Evolutionary conservation across 768 basidiomycete species (phyloP).

Genomic region (Hericium coralloides): DNA sequence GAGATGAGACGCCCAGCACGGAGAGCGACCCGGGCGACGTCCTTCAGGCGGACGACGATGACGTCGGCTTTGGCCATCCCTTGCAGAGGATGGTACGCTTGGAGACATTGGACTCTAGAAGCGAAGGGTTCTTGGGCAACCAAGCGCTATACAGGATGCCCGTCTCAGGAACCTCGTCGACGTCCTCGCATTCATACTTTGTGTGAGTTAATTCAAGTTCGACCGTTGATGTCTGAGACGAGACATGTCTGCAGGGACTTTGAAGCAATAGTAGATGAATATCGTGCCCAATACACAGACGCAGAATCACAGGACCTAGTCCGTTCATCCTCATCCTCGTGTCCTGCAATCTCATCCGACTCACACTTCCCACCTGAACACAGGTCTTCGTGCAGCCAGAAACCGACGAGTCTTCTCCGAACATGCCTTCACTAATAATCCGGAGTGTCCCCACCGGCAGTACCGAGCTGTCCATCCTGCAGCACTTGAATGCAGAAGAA

Average conservation of each 20-base stretch:
- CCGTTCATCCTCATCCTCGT: background rate
- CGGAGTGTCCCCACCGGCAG: slow-evolving; percentile 6
- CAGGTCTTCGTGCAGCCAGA: slow-evolving; percentile 9
- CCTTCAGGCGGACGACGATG: background rate
- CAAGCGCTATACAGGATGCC: slow-evolving; percentile 5
- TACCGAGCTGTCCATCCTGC: slow-evolving; percentile 31
- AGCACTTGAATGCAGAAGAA: slow-evolving; percentile 35
- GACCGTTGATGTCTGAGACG: background rate
- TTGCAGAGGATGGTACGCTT: slow-evolving; percentile 10
- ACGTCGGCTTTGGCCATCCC: slow-evolving; percentile 7
- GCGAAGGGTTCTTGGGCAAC: background rate
- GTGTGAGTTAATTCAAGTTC: slow-evolving; percentile 1
- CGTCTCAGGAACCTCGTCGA: slow-evolving; percentile 7
- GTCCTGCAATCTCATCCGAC: background rate
- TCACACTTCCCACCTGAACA: background rate
- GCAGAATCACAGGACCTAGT: slow-evolving; percentile 5
- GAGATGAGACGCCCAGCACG: too few species aligned
- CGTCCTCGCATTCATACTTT: slow-evolving; percentile 7
- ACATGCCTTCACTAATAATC: slow-evolving; percentile 4
- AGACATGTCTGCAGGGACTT: slow-evolving; percentile 4
- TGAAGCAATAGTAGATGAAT: slow-evolving; percentile 12
- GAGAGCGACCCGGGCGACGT: too few species aligned
- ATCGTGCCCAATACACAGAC: slow-evolving; percentile 5
- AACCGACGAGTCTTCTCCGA: background rate
- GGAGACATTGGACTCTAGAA: background rate